A percentile compares a stretch with the other conserved stretches of the same genome.
phyloP scores from a whole-genome alignment of 768 basidiomycete species.

The Leccinum uliginosum region DNA sequence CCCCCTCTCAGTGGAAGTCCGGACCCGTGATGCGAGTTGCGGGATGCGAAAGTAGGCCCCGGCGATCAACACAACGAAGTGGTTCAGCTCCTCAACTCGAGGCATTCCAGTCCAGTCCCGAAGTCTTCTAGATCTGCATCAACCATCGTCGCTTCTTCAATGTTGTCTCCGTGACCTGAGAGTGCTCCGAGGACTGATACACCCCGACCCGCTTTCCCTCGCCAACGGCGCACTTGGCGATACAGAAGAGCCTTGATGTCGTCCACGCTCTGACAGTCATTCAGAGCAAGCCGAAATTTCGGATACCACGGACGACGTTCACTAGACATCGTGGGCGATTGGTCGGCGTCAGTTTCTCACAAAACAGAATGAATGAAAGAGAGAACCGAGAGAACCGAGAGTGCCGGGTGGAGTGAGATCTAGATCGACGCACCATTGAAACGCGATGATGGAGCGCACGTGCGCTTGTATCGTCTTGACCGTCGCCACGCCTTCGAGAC shows the following conservation, averaged over 20 bases:
- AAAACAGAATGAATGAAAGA: not conserved
- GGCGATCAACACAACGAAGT: not conserved
- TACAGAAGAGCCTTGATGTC: constrained; percentile 45
- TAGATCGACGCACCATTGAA: constrained; percentile 53
- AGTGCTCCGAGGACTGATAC: not conserved
- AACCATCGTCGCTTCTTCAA: constrained; percentile 1
- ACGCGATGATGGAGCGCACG: constrained; percentile 62
- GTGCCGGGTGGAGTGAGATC: not conserved
- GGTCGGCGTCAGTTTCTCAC: not conserved
- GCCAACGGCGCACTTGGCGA: constrained; percentile 46
- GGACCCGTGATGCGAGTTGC: not conserved
- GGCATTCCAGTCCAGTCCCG: not conserved
- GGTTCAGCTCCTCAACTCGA: not conserved
- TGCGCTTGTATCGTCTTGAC: constrained; percentile 56
- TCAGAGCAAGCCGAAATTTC: constrained; percentile 48
- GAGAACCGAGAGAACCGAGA: too few species aligned
- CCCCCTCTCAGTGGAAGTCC: not conserved
- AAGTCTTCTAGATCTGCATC: constrained; percentile 2
- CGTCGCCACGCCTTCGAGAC: constrained; percentile 46
- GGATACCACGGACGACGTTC: constrained; percentile 51
- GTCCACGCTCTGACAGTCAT: constrained; percentile 38
- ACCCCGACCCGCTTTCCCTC: constrained; percentile 31
- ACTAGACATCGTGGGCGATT: constrained; percentile 15
- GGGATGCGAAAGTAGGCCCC: not conserved
- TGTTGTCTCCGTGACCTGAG: not conserved